Base-by-base conservation (phyloP, 345 rosid species). In the Mallotus nudiflorus region DNA sequence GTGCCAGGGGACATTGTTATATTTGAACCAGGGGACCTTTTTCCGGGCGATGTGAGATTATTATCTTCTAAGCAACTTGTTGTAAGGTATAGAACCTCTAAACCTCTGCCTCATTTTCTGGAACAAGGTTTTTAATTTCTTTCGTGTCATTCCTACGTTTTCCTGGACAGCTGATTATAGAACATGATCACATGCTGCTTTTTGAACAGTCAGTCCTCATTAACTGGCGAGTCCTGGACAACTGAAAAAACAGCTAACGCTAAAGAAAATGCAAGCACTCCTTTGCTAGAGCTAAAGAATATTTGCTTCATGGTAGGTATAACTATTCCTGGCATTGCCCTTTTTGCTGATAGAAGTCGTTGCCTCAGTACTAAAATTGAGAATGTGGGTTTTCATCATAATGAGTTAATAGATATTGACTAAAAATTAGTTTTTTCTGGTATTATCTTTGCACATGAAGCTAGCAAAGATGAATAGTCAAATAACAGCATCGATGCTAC, bases 21-120 rank as follows among this genome's bases (percentile, higher is more conserved):
- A 29, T 84, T 89, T 67, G 91, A 89, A 71, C 91, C 88, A 1
- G 91, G 91, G 6, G 94, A 86, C 69, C 88, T 86, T 70, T 86
- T 89, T 70, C 94, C 94, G 15, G 91, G 91, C 14, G 91, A 89
- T 67, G 85, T 89, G 73, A 85, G 94, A 78, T 69, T 89, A 62
- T 62, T 89, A 51, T 81, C 94, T 25, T 83, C 94, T 10, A 86
- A 85, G 66, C 77, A 87, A 77, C 83, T 89, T 3, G 88, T 85
- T 53, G 94, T 89, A 58, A 86, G 91, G 94, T 87, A 84, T 9
- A 48, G 46, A n/a, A 19, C 6, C 54, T 29, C 39, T 10, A 69
- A 44, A 20, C 31, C 2, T 28, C 40, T 64, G 39, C 59, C 27
- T 24, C 11, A 16, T 42, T 54, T 25, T 45, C 42, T 39, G 18